Evolutionary conservation across 2,329 filamentous ascomycete species (phyloP), one percentile per base, ranked within the genome.

Genomic region (Aspergillus chevalieri): DNA sequence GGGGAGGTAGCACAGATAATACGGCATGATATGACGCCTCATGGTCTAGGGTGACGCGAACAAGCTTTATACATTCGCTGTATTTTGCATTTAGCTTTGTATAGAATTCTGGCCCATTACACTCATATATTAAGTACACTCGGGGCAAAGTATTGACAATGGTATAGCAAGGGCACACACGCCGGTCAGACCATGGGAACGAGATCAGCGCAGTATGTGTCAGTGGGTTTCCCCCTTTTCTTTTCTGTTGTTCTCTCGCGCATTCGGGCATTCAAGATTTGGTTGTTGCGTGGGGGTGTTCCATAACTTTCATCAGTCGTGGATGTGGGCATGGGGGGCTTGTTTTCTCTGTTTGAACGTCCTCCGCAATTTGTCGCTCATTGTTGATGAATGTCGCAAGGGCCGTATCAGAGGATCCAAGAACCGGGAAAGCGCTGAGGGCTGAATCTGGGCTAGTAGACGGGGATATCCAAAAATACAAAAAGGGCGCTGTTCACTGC

Each of bases 131-230:
- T 12, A 12, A 30, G 10, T 30, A 30, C 26, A 30, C 12, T 30
- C 21, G 26, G 9, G 26, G 26, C 26, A 30, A 30, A 30, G 10
- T 43, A 21, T 43, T n/a, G 26, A 19, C 41, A 43, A 43, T 21
- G 17, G 14, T 12, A 43, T 43, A n/a, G 12, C 14, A 19, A 39
- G 36, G 17, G 17, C 9, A 26, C 21, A 21, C 22, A 22, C 41
- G 48, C 49, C 44, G 50, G 22, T 45, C 47, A 52, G 52, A 53
- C 43, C 52, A 56, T 50, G 46, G 14, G 36, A 30, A 12, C 10
- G 44, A 52, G 53, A 52, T 56, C 52, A 52, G 48, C 49, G 44
- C 33, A 46, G 45, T 43, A 17, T 33, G 53, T 45, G 44, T 33
- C 26, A 30, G 10, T 30, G 26, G 9, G 10, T 30, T 30, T 30